phyloP scores from a whole-genome alignment of 75 land plant genomes.

The Selaginella tamariscina region DNA sequence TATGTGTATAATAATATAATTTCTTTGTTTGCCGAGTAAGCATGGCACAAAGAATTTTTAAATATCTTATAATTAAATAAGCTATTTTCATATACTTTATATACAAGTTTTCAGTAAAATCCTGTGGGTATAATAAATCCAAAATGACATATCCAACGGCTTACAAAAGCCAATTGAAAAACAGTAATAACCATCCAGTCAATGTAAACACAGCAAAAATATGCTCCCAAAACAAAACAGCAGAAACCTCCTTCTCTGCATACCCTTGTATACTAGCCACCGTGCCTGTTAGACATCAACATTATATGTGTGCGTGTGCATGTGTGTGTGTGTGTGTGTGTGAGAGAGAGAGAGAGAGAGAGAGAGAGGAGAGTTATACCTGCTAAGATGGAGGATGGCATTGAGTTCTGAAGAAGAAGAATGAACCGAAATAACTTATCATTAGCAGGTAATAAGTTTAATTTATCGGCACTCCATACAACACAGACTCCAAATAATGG shows the following conservation, averaged over 20 bases:
- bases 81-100: too few species aligned
- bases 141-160: too few species aligned
- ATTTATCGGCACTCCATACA: background rate
- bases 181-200: background rate
- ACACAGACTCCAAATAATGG: background rate
- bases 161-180: background rate
- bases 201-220: background rate
- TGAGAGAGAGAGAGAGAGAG: background rate
- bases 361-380: background rate
- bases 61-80: too few species aligned
- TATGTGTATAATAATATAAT: too few species aligned
- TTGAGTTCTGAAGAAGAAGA: constrained; percentile 8
- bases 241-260: constrained; percentile 1
- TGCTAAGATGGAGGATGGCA: constrained; percentile 10
- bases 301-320: too few species aligned
- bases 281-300: background rate
- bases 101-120: too few species aligned
- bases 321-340: too few species aligned
- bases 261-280: background rate
- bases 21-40: too few species aligned
- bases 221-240: constrained; percentile 10
- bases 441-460: background rate
- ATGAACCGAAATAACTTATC: background rate
- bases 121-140: too few species aligned
- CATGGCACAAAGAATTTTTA: too few species aligned